Percentiles rank a stretch among this genome's conserved stretches.
Conservation (phyloP, 192 early-diverging fungal genomes). For the Gamsiella multidivaricata region DNA sequence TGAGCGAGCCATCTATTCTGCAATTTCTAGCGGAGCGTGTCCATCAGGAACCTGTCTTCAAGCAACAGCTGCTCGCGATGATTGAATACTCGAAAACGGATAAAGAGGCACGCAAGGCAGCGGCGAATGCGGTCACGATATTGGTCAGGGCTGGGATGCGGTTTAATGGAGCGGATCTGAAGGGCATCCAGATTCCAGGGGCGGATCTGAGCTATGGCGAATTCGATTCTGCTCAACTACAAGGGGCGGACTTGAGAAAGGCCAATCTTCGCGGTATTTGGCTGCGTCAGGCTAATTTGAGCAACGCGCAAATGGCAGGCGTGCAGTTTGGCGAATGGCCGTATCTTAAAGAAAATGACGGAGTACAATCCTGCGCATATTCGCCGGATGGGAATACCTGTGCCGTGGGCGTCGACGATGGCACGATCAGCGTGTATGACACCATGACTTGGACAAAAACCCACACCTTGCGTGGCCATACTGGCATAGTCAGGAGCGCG, state of each 20-base stretch:
- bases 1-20: not conserved
- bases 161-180: not conserved
- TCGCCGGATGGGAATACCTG: not conserved
- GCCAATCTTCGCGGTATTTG: not conserved
- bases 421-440: not conserved
- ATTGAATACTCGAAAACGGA: not conserved
- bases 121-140: not conserved
- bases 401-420: not conserved
- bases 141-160: not conserved
- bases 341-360: not conserved
- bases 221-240: not conserved
- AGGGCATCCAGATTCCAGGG: not conserved
- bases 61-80: not conserved
- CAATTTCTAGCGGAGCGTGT: not conserved
- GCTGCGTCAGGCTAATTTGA: slow-evolving; percentile 2
- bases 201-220: not conserved
- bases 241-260: not conserved
- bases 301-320: not conserved
- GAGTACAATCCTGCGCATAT: not conserved
- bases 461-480: not conserved
- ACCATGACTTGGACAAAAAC: not conserved
- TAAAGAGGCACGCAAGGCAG: not conserved
- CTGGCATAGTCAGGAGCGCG: too few relatives aligned
- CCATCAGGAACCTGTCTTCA: not conserved
- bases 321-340: slow-evolving; percentile 1